Conservation (phyloP, 345 rosid species). For the Hypericum androsaemum region DNA sequence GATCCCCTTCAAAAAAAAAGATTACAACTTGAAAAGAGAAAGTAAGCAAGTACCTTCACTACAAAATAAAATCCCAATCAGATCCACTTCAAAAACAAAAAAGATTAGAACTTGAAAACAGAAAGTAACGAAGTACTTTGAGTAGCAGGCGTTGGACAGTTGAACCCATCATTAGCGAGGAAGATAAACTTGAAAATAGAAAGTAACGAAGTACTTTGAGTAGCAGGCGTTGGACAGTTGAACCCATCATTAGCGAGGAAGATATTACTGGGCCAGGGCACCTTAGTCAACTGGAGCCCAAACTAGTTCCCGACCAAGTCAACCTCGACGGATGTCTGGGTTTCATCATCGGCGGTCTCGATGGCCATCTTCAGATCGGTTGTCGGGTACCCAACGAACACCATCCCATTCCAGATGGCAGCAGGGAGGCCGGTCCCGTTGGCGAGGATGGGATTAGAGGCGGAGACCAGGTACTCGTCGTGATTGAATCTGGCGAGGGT, state of each 20-base stretch:
- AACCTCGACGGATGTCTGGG: conserved; percentile 68
- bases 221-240: conserved; percentile 28
- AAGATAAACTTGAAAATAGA: too few species aligned
- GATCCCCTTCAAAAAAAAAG: not conserved
- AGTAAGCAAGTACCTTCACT: conserved; percentile 33
- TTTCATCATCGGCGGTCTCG: conserved; percentile 82
- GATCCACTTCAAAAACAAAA: too few species aligned
- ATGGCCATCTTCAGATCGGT: conserved; percentile 84
- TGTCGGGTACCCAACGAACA: conserved; percentile 63
- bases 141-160: conserved; percentile 24
- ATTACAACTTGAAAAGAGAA: not conserved
- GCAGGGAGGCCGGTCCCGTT: conserved; percentile 69
- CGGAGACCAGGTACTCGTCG: conserved; percentile 69
- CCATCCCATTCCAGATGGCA: conserved; percentile 65
- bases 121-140: too few species aligned
- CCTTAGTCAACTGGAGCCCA: conserved; percentile 49
- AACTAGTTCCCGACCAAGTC: conserved; percentile 82
- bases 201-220: too few species aligned
- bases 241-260: conserved; percentile 58
- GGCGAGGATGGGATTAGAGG: conserved; percentile 56
- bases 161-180: conserved; percentile 60
- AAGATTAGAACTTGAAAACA: too few species aligned
- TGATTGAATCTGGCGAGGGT: conserved; percentile 56
- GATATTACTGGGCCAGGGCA: conserved; percentile 63
- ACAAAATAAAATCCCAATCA: too few species aligned